Percentiles rank a stretch among this genome's conserved stretches.
phyloP scores from a whole-genome alignment of 306 rosid genomes.

The Ochetophila trinervis region DNA sequence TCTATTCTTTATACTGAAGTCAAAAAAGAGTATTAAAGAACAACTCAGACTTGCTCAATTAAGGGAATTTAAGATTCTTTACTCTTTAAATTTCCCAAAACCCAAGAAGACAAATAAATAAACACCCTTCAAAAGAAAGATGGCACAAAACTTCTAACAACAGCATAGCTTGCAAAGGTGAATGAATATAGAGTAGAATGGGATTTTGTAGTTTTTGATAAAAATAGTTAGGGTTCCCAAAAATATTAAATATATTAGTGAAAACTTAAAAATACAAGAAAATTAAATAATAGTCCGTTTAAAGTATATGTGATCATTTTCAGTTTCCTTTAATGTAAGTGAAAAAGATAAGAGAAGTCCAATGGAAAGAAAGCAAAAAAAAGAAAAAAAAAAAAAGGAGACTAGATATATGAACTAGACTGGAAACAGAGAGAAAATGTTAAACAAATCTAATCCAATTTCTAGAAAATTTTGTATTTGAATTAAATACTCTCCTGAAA shows the following conservation, averaged over 20 bases:
- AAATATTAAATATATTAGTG: not conserved
- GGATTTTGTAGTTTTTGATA: no score
- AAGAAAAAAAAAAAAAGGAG: not conserved
- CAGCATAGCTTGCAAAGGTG: not conserved
- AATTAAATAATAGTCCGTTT: not conserved
- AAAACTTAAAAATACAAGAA: not conserved
- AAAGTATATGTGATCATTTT: not conserved
- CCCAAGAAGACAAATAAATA: conserved; percentile 14
- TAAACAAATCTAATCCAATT: not conserved
- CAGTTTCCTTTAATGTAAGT: conserved; percentile 1
- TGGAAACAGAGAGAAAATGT: not conserved
- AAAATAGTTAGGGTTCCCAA: not conserved
- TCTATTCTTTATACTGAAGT: conserved; percentile 68
- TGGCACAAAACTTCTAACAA: conserved; percentile 26
- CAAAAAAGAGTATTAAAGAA: conserved; percentile 22
- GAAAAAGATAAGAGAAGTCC: conserved; percentile 6
- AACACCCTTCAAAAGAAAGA: conserved; percentile 16
- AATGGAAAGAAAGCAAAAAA: conserved; percentile 1
- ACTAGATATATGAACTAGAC: not conserved
- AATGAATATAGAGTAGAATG: no score
- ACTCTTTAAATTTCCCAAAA: conserved; percentile 31
- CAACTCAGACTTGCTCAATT: conserved; percentile 17
- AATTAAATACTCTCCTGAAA: not conserved
- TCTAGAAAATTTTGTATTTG: not conserved
- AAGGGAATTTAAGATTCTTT: conserved; percentile 44